A percentile compares a stretch with the other conserved stretches of the same genome.
Evolutionary conservation across 495 filamentous ascomycete species (phyloP).

Genomic region (Lophium mytilinum): DNA sequence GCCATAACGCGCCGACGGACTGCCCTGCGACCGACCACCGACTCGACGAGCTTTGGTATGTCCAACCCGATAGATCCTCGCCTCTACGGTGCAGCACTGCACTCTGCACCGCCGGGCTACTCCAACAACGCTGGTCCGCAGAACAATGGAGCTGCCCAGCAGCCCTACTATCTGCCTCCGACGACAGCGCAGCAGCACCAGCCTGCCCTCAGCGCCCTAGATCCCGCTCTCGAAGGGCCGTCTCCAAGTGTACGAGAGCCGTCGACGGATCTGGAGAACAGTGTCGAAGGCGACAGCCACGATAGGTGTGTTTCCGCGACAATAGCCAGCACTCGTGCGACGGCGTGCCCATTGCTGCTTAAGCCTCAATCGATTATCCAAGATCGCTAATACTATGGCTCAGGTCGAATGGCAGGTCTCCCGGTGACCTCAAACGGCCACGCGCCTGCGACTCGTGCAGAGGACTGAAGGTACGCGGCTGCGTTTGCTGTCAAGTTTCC

Average conservation of each 20-base stretch:
- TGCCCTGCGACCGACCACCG: not conserved
- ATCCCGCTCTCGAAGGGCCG: constrained; percentile 20
- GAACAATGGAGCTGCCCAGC: constrained; percentile 1
- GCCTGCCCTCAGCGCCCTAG: constrained; percentile 14
- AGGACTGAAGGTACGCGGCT: constrained; percentile 75
- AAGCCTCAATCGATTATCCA: too few relatives aligned
- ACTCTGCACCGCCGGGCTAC: constrained; percentile 10
- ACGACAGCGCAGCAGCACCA: constrained; percentile 6
- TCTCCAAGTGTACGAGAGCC: constrained; percentile 10
- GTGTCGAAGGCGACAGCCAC: not conserved
- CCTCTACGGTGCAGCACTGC: constrained; percentile 5
- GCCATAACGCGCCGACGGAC: constrained; percentile 7
- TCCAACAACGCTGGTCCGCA: constrained; percentile 6
- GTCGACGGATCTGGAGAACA: constrained; percentile 12
- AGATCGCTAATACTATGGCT: not conserved
- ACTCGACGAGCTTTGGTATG: not conserved
- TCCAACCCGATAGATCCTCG: constrained; percentile 16
- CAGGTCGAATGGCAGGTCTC: constrained; percentile 10
- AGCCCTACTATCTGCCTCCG: constrained; percentile 20
- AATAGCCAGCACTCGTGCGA: not conserved
- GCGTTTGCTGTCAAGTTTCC: not conserved
- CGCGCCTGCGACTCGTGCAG: constrained; percentile 93
- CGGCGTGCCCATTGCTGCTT: not conserved
- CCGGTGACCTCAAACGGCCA: constrained; percentile 58
- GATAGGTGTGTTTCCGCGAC: constrained; percentile 7